Evolutionary conservation across 306 rosid species (phyloP).

Genomic region (Comarum palustre): DNA sequence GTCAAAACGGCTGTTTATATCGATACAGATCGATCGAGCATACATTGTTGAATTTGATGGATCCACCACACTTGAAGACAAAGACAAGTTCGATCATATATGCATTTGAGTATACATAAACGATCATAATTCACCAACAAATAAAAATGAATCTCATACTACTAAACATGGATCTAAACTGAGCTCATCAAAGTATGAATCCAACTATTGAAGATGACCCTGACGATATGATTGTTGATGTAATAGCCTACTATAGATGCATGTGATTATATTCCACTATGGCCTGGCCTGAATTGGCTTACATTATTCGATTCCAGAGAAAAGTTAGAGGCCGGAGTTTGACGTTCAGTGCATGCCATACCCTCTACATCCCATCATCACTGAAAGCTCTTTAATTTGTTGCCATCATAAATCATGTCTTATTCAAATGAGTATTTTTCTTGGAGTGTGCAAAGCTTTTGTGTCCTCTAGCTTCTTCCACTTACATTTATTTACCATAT

Average conservation of each 20-base stretch:
- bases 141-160: background rate
- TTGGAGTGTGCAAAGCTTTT: background rate
- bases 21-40: background rate
- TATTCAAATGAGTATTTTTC: background rate
- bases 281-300: background rate
- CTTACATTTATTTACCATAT: background rate
- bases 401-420: background rate
- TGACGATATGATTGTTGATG: background rate
- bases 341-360: background rate
- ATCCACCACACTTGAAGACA: background rate
- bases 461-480: background rate
- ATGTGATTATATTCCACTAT: background rate
- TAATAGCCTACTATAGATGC: background rate
- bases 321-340: background rate
- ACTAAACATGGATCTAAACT: background rate
- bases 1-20: background rate
- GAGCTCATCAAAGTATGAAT: too few relatives aligned
- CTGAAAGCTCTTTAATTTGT: background rate
- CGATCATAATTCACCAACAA: background rate
- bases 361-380: slow-evolving; percentile 1
- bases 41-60: background rate
- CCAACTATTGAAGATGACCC: background rate
- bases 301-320: background rate
- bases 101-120: background rate
- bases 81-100: background rate